Conservation (phyloP, 2,329 filamentous ascomycete genomes). For the Aspergillus candidus region DNA sequence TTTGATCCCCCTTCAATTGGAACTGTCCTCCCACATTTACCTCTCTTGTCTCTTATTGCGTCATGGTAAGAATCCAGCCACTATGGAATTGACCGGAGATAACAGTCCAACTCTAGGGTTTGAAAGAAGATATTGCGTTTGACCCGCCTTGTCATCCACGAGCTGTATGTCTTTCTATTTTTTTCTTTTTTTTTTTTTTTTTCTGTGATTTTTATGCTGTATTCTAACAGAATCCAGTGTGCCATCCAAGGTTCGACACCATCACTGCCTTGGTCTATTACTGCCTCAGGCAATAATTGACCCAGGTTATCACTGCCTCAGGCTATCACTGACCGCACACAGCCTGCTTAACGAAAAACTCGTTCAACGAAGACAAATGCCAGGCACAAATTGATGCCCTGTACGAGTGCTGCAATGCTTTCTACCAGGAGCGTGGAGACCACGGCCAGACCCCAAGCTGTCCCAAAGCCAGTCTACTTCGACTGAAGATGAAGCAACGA, state of each 20-base stretch:
- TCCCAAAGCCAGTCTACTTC: slow-evolving; percentile 71
- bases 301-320: background rate
- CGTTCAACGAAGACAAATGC: slow-evolving; percentile 81
- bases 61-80: slow-evolving; percentile 22
- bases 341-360: slow-evolving; percentile 81
- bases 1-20: background rate
- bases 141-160: slow-evolving; percentile 79
- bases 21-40: background rate
- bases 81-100: slow-evolving; percentile 4
- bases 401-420: slow-evolving; percentile 87
- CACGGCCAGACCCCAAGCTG: slow-evolving; percentile 73
- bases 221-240: slow-evolving; percentile 51
- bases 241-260: slow-evolving; percentile 70
- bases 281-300: background rate
- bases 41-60: slow-evolving; percentile 11
- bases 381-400: slow-evolving; percentile 70
- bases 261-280: background rate
- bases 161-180: slow-evolving; percentile 54
- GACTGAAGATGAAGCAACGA: slow-evolving; percentile 78
- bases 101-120: slow-evolving; percentile 25
- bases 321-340: slow-evolving; percentile 4
- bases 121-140: slow-evolving; percentile 65
- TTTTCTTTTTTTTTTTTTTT: background rate
- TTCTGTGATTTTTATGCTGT: background rate
- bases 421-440: slow-evolving; percentile 76